Percentiles rank a stretch among this genome's conserved stretches.
Evolutionary conservation across 345 rosid genomes (phyloP).

Genomic region (Cardamine chenopodiifolia): DNA sequence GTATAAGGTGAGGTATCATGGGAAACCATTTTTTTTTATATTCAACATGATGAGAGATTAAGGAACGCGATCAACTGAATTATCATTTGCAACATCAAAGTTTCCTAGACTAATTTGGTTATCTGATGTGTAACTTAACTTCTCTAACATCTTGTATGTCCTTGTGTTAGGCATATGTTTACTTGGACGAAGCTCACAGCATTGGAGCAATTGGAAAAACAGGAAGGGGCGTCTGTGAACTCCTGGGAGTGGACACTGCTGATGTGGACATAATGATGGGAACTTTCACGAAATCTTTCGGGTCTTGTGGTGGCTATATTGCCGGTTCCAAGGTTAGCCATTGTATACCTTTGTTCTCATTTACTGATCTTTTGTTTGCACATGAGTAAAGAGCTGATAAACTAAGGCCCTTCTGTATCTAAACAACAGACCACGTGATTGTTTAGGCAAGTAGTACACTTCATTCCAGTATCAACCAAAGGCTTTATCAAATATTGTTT

Average conservation of each 20-base stretch:
- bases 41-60: conserved; percentile 1
- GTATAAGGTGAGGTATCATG: conserved; percentile 64
- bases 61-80: background rate
- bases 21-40: background rate
- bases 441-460: background rate
- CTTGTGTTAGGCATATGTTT: conserved; percentile 66
- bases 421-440: background rate
- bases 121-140: background rate
- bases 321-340: conserved; percentile 85
- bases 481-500: background rate
- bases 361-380: background rate
- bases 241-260: conserved; percentile 84
- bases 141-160: conserved; percentile 6
- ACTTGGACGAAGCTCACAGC: conserved; percentile 98
- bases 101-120: conserved; percentile 17
- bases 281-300: conserved; percentile 97
- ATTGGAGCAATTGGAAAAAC: conserved; percentile 96
- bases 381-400: background rate
- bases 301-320: conserved; percentile 97
- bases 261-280: conserved; percentile 99
- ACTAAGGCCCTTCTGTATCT: background rate
- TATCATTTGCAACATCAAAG: background rate
- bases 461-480: conserved; percentile 11
- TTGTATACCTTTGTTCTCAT: background rate
- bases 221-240: conserved; percentile 96